Percentiles rank a stretch among this genome's conserved stretches.
phyloP scores from a whole-genome alignment of 1,284 basidiomycete genomes.

The Boletus mariae region DNA sequence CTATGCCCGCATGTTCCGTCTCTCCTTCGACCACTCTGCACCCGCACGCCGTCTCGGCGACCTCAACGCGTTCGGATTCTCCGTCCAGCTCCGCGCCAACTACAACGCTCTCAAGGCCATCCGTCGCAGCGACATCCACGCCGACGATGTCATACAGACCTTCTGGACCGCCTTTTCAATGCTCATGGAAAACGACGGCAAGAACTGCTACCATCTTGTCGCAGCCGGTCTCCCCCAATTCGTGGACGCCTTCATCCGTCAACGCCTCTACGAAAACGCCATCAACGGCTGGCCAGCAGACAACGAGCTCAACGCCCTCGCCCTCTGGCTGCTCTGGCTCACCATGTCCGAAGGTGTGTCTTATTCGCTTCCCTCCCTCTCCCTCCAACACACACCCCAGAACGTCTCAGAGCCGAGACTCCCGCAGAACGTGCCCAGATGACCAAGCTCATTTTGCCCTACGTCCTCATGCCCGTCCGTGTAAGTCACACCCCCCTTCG shows the following conservation, averaged over 20 bases:
- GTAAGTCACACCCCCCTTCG: conserved; percentile 33
- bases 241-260: conserved; percentile 44
- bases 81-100: conserved; percentile 46
- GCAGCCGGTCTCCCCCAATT: conserved; percentile 47
- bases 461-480: conserved; percentile 49
- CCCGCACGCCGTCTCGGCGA: conserved; percentile 49
- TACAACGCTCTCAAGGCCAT: conserved; percentile 42
- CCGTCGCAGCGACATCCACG: conserved; percentile 36
- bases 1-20: conserved; percentile 56
- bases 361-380: not conserved
- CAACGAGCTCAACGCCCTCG: conserved; percentile 45
- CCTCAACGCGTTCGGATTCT: conserved; percentile 35
- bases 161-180: conserved; percentile 57
- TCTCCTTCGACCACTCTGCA: conserved; percentile 58
- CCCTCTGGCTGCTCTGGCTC: conserved; percentile 65
- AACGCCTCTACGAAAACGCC: conserved; percentile 41
- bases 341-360: conserved; percentile 46
- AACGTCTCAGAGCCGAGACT: conserved; percentile 43
- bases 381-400: conserved; percentile 29
- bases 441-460: conserved; percentile 53
- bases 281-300: conserved; percentile 57
- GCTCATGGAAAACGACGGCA: conserved; percentile 74
- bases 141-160: conserved; percentile 41
- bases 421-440: conserved; percentile 41
- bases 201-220: conserved; percentile 61